These are phyloP conservation scores for Aspergillus bombycis DNA, from an alignment of 2,329 filamentous ascomycete species.

Conservation along the genomic window DNA sequence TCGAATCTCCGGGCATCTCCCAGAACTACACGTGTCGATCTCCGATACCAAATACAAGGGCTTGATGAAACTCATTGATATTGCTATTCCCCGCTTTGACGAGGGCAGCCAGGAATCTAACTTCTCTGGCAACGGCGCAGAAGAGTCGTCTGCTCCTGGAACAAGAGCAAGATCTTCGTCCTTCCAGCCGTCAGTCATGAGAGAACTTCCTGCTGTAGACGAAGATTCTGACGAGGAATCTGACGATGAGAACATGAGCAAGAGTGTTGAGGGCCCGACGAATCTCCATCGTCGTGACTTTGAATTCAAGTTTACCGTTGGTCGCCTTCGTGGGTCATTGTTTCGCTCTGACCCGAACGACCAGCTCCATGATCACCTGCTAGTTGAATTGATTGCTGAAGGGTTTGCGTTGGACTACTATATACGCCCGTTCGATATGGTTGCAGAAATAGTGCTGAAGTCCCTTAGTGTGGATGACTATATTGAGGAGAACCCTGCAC, in stretches of 20 bases:
- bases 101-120: constrained; percentile 47
- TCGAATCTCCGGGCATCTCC: constrained; percentile 86
- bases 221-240: constrained; percentile 64
- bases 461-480: constrained; percentile 92
- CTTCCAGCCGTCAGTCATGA: constrained; percentile 71
- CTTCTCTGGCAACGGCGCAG: constrained; percentile 37
- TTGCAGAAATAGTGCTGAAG: constrained; percentile 83
- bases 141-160: constrained; percentile 30
- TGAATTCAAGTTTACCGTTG: constrained; percentile 95
- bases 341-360: constrained; percentile 83
- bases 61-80: constrained; percentile 93
- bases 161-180: constrained; percentile 66
- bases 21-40: constrained; percentile 85
- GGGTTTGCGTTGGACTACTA: constrained; percentile 86
- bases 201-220: constrained; percentile 78
- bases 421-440: constrained; percentile 88
- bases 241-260: constrained; percentile 62
- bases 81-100: constrained; percentile 84
- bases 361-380: constrained; percentile 72
- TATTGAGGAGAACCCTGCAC: constrained; percentile 79
- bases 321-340: constrained; percentile 88
- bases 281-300: constrained; percentile 88
- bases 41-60: constrained; percentile 97
- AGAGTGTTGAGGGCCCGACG: constrained; percentile 53
- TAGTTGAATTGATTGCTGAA: constrained; percentile 91